phyloP scores from a whole-genome alignment of 371 early-diverging fungal species.

The Mortierella sp. region DNA sequence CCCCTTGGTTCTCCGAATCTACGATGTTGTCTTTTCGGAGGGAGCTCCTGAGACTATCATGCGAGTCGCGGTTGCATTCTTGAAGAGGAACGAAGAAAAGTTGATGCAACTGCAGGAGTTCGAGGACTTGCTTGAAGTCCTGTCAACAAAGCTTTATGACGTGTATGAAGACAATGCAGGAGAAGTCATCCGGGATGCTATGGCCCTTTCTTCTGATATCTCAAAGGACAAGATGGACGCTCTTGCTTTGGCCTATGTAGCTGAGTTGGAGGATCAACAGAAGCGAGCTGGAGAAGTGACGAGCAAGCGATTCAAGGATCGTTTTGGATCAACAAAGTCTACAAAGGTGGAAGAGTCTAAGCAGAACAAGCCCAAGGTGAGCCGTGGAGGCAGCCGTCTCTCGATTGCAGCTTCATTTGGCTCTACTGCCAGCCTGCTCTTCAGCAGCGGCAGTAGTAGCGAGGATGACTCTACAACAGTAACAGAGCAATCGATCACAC shows the following conservation, averaged over 20 bases:
- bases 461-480: constrained; percentile 15
- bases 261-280: constrained; percentile 73
- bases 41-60: constrained; percentile 90
- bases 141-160: constrained; percentile 86
- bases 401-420: constrained; percentile 51
- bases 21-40: constrained; percentile 91
- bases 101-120: constrained; percentile 84
- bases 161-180: constrained; percentile 74
- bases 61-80: constrained; percentile 89
- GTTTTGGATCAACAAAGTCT: constrained; percentile 56
- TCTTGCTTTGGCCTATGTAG: constrained; percentile 76
- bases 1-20: constrained; percentile 88
- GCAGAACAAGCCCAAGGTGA: constrained; percentile 35
- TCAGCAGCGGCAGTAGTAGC: constrained; percentile 12
- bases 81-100: constrained; percentile 78
- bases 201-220: constrained; percentile 75
- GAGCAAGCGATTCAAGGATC: constrained; percentile 53
- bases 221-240: constrained; percentile 78
- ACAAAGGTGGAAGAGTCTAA: constrained; percentile 49
- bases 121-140: constrained; percentile 84
- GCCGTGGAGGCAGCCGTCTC: constrained; percentile 30
- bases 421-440: constrained; percentile 27
- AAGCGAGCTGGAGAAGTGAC: constrained; percentile 73
- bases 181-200: constrained; percentile 83
- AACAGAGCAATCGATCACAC: background rate